These are phyloP conservation scores for Fusarium nygamai DNA, from an alignment of 2,329 filamentous ascomycete genomes.

Conservation along the genomic window DNA sequence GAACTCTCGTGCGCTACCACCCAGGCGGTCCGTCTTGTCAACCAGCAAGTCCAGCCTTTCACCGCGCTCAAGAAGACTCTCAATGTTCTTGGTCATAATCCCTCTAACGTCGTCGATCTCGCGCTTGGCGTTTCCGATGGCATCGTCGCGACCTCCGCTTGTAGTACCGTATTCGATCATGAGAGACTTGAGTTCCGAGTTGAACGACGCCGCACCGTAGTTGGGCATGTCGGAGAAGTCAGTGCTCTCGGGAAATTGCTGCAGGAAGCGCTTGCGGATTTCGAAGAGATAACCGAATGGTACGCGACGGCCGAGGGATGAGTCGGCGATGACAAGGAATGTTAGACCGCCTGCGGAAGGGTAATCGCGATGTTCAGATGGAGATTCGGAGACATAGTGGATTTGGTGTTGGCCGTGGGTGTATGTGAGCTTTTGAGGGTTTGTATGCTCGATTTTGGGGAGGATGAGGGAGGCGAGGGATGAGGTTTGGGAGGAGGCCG, in stretches of 20 bases:
- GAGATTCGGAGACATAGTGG: conserved; percentile 91
- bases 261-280: conserved; percentile 87
- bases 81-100: conserved; percentile 97
- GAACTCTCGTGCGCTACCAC: conserved; percentile 90
- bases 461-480: conserved; percentile 93
- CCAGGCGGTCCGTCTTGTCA: conserved; percentile 94
- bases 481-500: conserved; percentile 82
- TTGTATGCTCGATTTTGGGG: conserved; percentile 87
- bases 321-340: conserved; percentile 88
- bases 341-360: conserved; percentile 82
- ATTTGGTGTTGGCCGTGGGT: conserved; percentile 92
- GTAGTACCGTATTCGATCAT: conserved; percentile 89
- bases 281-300: conserved; percentile 93
- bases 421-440: conserved; percentile 90
- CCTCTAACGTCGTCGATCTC: conserved; percentile 94
- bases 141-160: conserved; percentile 78
- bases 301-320: conserved; percentile 83
- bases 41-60: conserved; percentile 94
- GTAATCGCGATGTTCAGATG: conserved; percentile 68
- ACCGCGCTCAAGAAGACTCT: conserved; percentile 86
- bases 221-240: conserved; percentile 83
- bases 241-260: conserved; percentile 71
- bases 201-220: conserved; percentile 92
- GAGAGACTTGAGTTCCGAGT: conserved; percentile 76
- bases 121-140: conserved; percentile 81